Base-by-base conservation (phyloP, 441 rosid genomes). In the Capsella rubella region DNA sequence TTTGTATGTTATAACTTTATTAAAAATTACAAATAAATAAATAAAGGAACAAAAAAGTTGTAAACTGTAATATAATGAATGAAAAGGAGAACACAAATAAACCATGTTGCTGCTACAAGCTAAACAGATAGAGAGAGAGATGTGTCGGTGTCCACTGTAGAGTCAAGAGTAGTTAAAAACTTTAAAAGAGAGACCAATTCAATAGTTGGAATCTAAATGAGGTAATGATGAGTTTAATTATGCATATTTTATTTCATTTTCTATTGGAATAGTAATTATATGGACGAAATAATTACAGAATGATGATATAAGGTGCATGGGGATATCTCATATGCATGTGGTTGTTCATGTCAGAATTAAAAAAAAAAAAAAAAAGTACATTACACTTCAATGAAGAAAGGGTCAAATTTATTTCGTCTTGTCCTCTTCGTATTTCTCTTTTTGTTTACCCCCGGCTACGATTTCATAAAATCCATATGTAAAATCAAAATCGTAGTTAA, bases 321-420 rank as follows among this genome's bases (percentile, higher is more conserved):
- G 78, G 47, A 8, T 21, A 21, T 21, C 25, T 21, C 25, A 45
- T 15, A 14, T 69, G 75, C 79, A 77, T 77, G 80, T 71, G 80
- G 80, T 77, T 43, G 80, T 77, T 71, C 65, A 39, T 64, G 50
- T 70, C 8, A 11, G 34, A 64, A 52, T 8, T 3, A 13, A 11
- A 49, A 64, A 52, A 8, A 13, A 11, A 49, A 64, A 52, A 8
- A 10, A 42, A 18, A 57, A 12, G 61, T 47, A 61, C 72, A 50
- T 5, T 5, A 40, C 4, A 46, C 67, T 49, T 64, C 11, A 64
- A 64, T 64, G 72, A 35, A 76, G 76, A 76, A 77, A 50, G 63
- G 42, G 80, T 77, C 80, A 77, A 77, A 77, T 71, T 65, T 65
- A 77, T 77, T 18, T 64, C 51, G 4, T 56, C 27, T 39, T 34